Evolutionary conservation across 768 basidiomycete species (phyloP), one percentile per base, ranked within the genome.

Genomic region (Mrakia gelida): DNA sequence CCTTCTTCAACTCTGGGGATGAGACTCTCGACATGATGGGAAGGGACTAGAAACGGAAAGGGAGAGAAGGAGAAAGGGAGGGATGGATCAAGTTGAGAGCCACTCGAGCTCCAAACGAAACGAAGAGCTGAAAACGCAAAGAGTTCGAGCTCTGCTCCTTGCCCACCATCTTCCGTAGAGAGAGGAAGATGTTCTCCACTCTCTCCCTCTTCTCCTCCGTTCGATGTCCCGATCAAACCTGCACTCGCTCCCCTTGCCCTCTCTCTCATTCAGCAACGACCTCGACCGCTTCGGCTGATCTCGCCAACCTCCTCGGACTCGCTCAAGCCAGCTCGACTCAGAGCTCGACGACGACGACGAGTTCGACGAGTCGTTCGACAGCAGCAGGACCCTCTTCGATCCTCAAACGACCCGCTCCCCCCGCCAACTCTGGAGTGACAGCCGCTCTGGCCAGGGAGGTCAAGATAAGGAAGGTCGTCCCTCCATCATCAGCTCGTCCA

Each of bases 1-100:
- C 96, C 91, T 96, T 98, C 89, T 97, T 98, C 79, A 98, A 88
- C 85, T 98, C 96, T 79, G 96, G 96, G 85, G 97, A 94, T 65
- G 94, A 93, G 81, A 94, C 92, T 87, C 94, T 94, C 61, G 93
- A 94, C 93, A 95, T 93, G 83, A 79, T 86, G 91, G 70, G 89
- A 91, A 13, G 89, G n/a, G 89, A 13, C 23, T 30, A 43, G 59
- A 34, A 62, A 26, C 6, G 41, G 63, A 38, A 54, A 68, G 30
- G 34, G 30, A 65, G n/a, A n/a, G n/a, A n/a, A n/a, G 54, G 26
- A 30, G 63, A 15, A 75, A n/a, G 54, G n/a, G 32, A 9, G 34
- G 59, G 62, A n/a, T 63, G 38, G 41, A 32, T 1, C n/a, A n/a
- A n/a, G 74, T 63, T 65, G 49, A 74, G 73, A 23, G 10, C 63